Evolutionary conservation across 495 filamentous ascomycete genomes (phyloP), one percentile per base, ranked within the genome.

Genomic region (Daldinia concentrica): DNA sequence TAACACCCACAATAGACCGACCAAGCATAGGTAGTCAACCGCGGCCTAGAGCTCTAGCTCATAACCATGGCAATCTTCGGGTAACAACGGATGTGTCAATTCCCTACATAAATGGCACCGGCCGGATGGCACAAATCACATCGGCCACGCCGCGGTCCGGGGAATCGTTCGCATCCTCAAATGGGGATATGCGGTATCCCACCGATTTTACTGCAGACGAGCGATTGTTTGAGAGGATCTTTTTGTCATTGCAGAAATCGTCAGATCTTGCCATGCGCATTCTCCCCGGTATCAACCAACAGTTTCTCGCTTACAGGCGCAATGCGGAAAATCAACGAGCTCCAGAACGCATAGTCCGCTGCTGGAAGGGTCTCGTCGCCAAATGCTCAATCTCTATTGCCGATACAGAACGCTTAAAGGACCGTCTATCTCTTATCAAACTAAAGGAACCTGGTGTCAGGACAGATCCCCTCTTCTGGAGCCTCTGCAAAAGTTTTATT

Each of bases 381-480:
- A 90, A 90, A 62, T 91, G 88, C 69, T 84, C 81, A 6, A 80
- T 83, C n/a, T 87, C 90, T 26, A 81, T 91, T 32, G 86, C 88
- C 43, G 86, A 90, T 55, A 91, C 90, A 2, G 87, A 91, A 74
- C 79, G 84, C 8, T 80, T 97, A n/a, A 90, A 90, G 69, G 81
- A 81, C 22, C 86, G 90, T 8, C 83, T 97, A 5, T 91, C 88
- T n/a, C 84, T 83, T 59, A 92, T 96, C 82, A 93, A 92, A 79
- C 82, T 96, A 27, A 93, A 93, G 72, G 93, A 97, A 66, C 92
- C 90, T 8, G 90, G 87, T 15, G 85, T 92, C 55, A 86, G 93
- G 30, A 93, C 90, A 36, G 90, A 93, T 68, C 84, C 86, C 24
- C 86, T 90, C 52, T 95, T 97, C 78, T 97, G 93, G 93, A 87